Conservation (phyloP, 352 stramenopile genomes). For the Globisporangium spiculum region DNA sequence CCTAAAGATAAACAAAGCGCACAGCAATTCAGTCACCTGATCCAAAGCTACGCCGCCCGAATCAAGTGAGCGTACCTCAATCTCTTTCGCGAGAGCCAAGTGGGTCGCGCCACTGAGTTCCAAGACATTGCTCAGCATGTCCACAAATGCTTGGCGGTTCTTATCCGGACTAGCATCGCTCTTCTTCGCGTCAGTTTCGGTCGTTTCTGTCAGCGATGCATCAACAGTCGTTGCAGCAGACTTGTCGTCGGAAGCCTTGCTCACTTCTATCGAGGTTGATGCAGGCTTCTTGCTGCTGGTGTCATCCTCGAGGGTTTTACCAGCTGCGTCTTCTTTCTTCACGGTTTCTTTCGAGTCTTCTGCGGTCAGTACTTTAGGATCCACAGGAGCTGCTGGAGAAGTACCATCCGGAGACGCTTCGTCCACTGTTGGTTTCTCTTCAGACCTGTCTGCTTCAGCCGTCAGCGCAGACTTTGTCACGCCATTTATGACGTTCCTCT, state of each 20-base stretch:
- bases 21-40: background rate
- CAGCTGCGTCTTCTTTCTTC: background rate
- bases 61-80: slow-evolving; percentile 44
- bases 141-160: slow-evolving; percentile 53
- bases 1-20: slow-evolving; percentile 25
- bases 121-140: slow-evolving; percentile 69
- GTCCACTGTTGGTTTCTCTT: slow-evolving; percentile 5
- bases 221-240: slow-evolving; percentile 3
- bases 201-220: background rate
- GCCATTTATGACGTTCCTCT: slow-evolving; percentile 4
- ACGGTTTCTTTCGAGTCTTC: background rate
- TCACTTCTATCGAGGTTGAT: background rate
- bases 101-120: slow-evolving; percentile 34
- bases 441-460: background rate
- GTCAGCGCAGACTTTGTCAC: background rate
- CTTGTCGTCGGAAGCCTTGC: background rate
- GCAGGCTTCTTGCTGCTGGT: slow-evolving; percentile 2
- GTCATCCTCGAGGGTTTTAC: background rate
- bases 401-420: background rate
- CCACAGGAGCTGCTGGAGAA: background rate
- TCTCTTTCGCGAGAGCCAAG: slow-evolving; percentile 54
- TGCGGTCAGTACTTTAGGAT: slow-evolving; percentile 8
- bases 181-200: slow-evolving; percentile 16
- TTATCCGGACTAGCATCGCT: slow-evolving; percentile 46
- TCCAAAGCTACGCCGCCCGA: too few relatives aligned